Evolutionary conservation across 768 basidiomycete genomes (phyloP), one percentile per base, ranked within the genome.

Genomic region (Suillus fuscotomentosus): DNA sequence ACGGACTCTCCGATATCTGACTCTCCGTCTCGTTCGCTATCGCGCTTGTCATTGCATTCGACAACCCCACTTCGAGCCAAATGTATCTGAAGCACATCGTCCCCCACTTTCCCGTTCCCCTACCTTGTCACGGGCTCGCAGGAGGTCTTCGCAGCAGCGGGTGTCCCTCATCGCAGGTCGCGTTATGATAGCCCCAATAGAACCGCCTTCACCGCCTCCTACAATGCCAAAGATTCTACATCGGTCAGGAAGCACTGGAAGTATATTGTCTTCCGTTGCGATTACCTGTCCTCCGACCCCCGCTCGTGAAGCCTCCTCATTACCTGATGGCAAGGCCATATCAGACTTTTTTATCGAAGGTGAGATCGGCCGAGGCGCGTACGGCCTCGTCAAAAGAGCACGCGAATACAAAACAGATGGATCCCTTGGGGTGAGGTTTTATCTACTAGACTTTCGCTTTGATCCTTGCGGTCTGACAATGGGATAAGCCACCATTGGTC

Each of bases 281-380:
- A 88, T 86, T 68, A 87, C 88, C 3, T 80, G 87, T 31, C 81
- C 90, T 38, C 89, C 91, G 3, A 85, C 88, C 0, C 89, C 91
- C 13, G 65, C 76, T 79, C 61, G 68, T 11, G 66, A 78, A 55
- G 63, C 39, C 14, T 65, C 65, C 13, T 65, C 70, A n/a, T 73
- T 74, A 60, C 51, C 75, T 17, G 90, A 90, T 53, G 84, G 86
- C 41, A 84, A 88, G 65, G 92, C 84, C 66, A 95, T 98, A 66
- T 89, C 88, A 6, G 91, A 95, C 70, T 97, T 92, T 73, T 83
- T 89, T 24, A 89, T 97, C 62, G 87, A 95, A 69, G 84, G 85
- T 53, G 95, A 97, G 72, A 92, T 96, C 31, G 97, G 97, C 15
- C 85, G 94, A 63, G 97, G 96, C 11, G 97, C 97, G 13, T 98